A percentile compares a stretch with the other conserved stretches of the same genome.
Conservation (phyloP, 1,284 basidiomycete genomes). For the Polyporus tsugae region DNA sequence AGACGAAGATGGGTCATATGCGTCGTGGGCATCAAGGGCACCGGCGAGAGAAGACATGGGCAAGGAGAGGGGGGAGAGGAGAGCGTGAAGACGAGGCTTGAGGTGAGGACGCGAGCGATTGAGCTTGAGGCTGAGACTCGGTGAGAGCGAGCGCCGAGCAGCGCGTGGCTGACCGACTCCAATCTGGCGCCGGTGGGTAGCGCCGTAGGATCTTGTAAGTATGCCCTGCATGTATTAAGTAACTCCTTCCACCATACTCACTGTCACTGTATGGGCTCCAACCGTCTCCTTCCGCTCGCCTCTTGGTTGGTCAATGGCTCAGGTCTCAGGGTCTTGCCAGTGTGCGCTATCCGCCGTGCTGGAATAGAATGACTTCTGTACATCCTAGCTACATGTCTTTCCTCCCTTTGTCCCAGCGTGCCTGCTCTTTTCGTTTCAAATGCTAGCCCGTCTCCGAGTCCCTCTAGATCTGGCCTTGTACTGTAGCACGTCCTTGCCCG, state of each 20-base stretch:
- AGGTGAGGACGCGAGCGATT: neutral
- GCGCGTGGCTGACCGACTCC: no score
- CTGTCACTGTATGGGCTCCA: no score
- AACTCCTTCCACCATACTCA: no score
- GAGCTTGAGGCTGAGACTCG: no score
- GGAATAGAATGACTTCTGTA: neutral
- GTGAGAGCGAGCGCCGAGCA: no score
- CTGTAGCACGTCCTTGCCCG: neutral
- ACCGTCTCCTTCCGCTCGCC: neutral
- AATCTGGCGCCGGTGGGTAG: no score
- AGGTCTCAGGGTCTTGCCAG: neutral
- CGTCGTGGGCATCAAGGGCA: conserved; percentile 39
- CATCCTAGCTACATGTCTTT: neutral
- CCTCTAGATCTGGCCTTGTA: neutral
- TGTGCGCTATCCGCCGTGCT: neutral
- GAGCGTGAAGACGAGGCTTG: neutral
- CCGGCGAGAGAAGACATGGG: conserved; percentile 53
- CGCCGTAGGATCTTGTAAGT: no score
- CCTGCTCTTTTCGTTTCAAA: neutral
- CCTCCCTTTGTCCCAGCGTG: neutral
- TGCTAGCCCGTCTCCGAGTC: neutral
- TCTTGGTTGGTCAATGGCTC: neutral
- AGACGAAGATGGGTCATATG: conserved; percentile 15
- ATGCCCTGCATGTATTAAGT: no score
- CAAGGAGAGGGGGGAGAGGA: neutral